Evolutionary conservation across 2,329 filamentous ascomycete species (phyloP), one percentile per base, ranked within the genome.

Genomic region (Pezicula neosporulosa): DNA sequence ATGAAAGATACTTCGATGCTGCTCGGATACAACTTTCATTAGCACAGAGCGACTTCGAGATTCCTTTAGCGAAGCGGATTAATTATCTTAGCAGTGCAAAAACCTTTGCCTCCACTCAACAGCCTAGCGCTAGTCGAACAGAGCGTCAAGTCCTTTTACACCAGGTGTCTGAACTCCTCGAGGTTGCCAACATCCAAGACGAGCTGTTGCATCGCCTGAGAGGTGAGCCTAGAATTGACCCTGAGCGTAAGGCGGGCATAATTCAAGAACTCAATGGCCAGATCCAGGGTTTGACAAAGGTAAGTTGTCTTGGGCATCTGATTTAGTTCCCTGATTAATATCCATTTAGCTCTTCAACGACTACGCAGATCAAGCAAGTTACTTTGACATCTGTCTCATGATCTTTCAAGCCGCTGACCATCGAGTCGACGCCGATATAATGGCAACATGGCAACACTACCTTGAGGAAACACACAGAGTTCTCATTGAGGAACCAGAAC

Each of bases 401-500:
- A 96, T 99, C 63, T 97, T 92, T 74, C 87, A 95, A 68, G 83
- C 87, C 1, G 93, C 93, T 43, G 91, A 97, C 69, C 90, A 96
- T 74, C 87, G 93, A 61, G 95, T 93, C 63, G 79, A 90, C 2
- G 85, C 89, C 39, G 89, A 94, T 56, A 94, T 99, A 62, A 80
- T 81, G 49, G 78, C 85, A 38, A 95, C 90, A 3, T 99, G 94
- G 94, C 79, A 85, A 63, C 86, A 86, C 60, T 77, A 97, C 18
- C 83, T 99, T 55, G 80, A 89, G 52, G 80, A 85, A 56, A 83
- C 85, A 6, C 87, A 93, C 63, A 58, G n/a, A 9, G 54, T 58
- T 18, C 56, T 59, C 7, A 81, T 78, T 16, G 67, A 69, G 6
- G 53, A 61, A 39, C 68, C 70, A 7, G 52, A 55, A 18, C 50